A percentile compares a stretch with the other conserved stretches of the same genome.
Conservation (phyloP, 2,329 filamentous ascomycete genomes). For the Albifimbria verrucaria region DNA sequence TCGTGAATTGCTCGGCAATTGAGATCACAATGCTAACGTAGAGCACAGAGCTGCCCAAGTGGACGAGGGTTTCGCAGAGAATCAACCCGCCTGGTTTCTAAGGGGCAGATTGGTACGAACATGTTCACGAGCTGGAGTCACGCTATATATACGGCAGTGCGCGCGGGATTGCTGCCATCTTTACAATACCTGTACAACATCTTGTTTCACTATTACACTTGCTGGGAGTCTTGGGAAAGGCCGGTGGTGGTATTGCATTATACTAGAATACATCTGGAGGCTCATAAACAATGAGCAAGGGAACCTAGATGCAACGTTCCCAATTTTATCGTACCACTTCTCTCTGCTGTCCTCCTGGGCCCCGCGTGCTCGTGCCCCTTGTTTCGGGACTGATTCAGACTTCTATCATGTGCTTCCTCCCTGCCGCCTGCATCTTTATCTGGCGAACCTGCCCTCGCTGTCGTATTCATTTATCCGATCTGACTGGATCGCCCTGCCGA, state of each 20-base stretch:
- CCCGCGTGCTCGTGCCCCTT: not conserved
- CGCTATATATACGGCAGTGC: conserved; percentile 11
- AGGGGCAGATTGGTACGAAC: conserved; percentile 19
- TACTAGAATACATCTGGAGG: not conserved
- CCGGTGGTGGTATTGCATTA: conserved; percentile 2
- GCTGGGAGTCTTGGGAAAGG: conserved; percentile 3
- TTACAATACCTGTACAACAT: conserved; percentile 25
- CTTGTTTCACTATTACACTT: conserved; percentile 20
- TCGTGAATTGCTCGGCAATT: no score
- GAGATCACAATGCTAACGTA: conserved; percentile 19
- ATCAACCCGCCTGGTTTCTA: conserved; percentile 94
- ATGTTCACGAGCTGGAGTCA: conserved; percentile 10
- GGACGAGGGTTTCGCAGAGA: conserved; percentile 92
- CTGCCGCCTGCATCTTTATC: conserved; percentile 3
- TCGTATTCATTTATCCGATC: conserved; percentile 44
- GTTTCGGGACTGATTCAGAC: not conserved
- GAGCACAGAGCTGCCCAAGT: conserved; percentile 72
- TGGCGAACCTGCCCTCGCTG: conserved; percentile 30
- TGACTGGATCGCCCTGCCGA: conserved; percentile 69
- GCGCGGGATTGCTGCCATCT: conserved; percentile 8
- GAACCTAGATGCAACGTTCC: not conserved
- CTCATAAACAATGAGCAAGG: not conserved
- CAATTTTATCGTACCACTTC: not conserved
- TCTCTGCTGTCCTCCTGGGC: not conserved
- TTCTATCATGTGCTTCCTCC: not conserved